Evolutionary conservation across 2,329 filamentous ascomycete genomes (phyloP).

Genomic region (Aureobasidium zeae): DNA sequence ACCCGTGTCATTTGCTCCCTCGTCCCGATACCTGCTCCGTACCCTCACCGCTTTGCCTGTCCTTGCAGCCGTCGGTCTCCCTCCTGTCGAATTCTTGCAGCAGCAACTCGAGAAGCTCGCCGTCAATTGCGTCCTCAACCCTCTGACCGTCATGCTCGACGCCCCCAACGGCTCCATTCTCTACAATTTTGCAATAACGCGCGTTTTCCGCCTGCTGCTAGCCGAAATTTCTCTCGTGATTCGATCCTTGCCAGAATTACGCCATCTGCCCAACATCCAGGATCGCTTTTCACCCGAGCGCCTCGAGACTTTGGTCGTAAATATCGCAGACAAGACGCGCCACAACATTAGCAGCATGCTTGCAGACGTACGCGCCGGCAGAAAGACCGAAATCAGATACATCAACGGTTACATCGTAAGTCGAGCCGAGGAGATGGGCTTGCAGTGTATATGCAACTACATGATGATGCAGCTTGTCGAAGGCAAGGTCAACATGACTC

Average conservation of each 20-base stretch:
- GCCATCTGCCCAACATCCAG: conserved; percentile 49
- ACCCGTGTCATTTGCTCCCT: conserved; percentile 30
- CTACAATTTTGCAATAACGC: conserved; percentile 55
- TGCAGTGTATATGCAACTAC: conserved; percentile 64
- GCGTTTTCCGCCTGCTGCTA: conserved; percentile 61
- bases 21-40: conserved; percentile 53
- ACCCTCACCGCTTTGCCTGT: conserved; percentile 54
- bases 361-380: conserved; percentile 51
- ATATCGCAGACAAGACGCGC: conserved; percentile 45
- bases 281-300: conserved; percentile 52
- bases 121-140: conserved; percentile 67
- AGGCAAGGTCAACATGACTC: conserved; percentile 50
- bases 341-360: conserved; percentile 59
- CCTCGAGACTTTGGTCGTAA: conserved; percentile 50
- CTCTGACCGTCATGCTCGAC: conserved; percentile 71
- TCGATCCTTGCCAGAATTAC: conserved; percentile 62
- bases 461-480: conserved; percentile 64
- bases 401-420: conserved; percentile 81
- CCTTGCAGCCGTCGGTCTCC: conserved; percentile 51
- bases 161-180: conserved; percentile 63
- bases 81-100: conserved; percentile 54
- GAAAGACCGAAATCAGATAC: conserved; percentile 66
- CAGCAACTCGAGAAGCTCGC: conserved; percentile 72
- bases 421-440: conserved; percentile 60
- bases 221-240: conserved; percentile 67